Evolutionary conservation across 108 stramenopile genomes (phyloP), one percentile per base, ranked within the genome.

Genomic region (Epipyxis sp.): DNA sequence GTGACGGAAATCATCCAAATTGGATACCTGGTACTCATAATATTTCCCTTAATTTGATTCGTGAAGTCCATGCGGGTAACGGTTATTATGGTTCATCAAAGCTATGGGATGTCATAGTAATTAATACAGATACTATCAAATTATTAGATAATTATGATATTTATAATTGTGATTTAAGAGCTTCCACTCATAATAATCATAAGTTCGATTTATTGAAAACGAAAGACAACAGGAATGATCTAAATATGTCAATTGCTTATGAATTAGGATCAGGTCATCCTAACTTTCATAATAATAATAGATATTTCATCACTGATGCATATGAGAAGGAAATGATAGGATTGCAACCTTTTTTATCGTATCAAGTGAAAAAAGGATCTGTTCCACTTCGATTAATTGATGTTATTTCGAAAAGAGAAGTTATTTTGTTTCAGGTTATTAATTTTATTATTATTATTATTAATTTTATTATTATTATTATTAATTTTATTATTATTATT

Each of bases 1-100:
- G 20, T 29, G 61, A 65, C 34, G 61, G 13, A 3, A 65, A 65
- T 25, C 61, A 65, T 65, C 61, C 61, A 6, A 65, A 65, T 25
- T 65, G 61, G 61, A 65, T 35, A 6, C 61, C 61, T 35, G 35
- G 34, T 3, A 65, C 30, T 65, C 61, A 65, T 25, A 6, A 37
- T 32, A 65, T 65, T 25, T 35, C 61, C 6, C 61, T 65, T 10
- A 65, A 65, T 25, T 13, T 65, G 13, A 32, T 32, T 32, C 10
- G 6, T 16, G 46, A 50, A 13, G 46, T 50, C 6, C n/a, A n/a
- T n/a, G n/a, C n/a, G n/a, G n/a, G n/a, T n/a, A n/a, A n/a, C n/a
- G n/a, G n/a, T n/a, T n/a, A n/a, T n/a, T n/a, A n/a, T n/a, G n/a
- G n/a, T n/a, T n/a, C n/a, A n/a, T n/a, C n/a, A n/a, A n/a, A n/a